phyloP scores from a whole-genome alignment of 2,329 filamentous ascomycete species.

The Lachnellula cervina region DNA sequence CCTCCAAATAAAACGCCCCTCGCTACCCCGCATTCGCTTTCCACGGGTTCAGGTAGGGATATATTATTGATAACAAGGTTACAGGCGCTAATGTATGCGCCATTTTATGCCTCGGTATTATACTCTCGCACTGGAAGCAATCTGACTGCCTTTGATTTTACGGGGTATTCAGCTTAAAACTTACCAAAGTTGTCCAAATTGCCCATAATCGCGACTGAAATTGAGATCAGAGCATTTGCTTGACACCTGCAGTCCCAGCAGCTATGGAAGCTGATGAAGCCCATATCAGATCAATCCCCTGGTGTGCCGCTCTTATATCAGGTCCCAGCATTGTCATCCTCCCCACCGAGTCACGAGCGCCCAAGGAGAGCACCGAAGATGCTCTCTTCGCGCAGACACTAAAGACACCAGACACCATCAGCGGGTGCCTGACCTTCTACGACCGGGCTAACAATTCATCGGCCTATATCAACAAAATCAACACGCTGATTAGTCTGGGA shows the following conservation, averaged over 20 bases:
- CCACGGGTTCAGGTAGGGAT: too few species aligned
- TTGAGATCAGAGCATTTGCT: too few species aligned
- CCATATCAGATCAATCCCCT: constrained; percentile 40
- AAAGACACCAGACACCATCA: constrained; percentile 45
- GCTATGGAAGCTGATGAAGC: constrained; percentile 16
- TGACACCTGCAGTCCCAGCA: not conserved
- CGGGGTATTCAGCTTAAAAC: too few species aligned
- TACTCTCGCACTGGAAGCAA: too few species aligned
- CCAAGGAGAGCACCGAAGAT: constrained; percentile 42
- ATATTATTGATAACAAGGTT: too few species aligned
- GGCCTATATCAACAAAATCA: constrained; percentile 12
- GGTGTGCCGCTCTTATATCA: constrained; percentile 43
- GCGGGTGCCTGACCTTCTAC: constrained; percentile 41
- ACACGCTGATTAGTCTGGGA: constrained; percentile 38
- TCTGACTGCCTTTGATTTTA: too few species aligned
- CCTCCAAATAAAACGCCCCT: too few species aligned
- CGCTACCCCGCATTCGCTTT: too few species aligned
- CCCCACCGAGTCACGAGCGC: constrained; percentile 35
- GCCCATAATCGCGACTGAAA: too few species aligned
- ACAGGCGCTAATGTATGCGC: too few species aligned
- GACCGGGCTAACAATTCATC: not conserved
- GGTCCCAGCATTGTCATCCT: constrained; percentile 38
- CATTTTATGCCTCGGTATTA: too few species aligned
- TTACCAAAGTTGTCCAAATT: too few species aligned
- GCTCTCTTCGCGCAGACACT: constrained; percentile 49